Evolutionary conservation across 1,139 yeast genomes (phyloP).

Genomic region (Candida freyschussii): DNA sequence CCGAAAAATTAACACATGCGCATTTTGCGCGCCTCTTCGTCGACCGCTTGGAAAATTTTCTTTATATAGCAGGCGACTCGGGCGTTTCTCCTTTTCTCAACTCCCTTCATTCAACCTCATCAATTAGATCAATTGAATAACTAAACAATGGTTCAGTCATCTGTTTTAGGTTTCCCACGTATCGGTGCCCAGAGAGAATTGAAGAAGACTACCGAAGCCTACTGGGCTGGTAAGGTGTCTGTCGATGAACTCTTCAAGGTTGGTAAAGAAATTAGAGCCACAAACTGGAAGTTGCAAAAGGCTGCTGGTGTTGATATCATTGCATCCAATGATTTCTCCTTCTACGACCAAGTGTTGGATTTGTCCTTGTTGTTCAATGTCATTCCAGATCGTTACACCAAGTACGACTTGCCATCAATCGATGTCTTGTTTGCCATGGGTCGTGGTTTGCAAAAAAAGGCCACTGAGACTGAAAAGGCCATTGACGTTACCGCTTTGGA

Average conservation of each 20-base stretch:
- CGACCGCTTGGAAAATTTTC: no score
- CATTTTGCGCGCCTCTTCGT: no score
- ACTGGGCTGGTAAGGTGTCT: conserved; percentile 93
- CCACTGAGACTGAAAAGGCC: conserved; percentile 79
- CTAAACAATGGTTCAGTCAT: conserved; percentile 77
- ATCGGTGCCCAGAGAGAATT: conserved; percentile 98
- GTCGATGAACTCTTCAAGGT: conserved; percentile 84
- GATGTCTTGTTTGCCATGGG: conserved; percentile 99
- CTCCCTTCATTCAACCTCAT: conserved; percentile 1
- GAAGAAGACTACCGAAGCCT: conserved; percentile 96
- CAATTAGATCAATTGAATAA: conserved; percentile 3
- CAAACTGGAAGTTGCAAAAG: conserved; percentile 97
- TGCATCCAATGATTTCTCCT: conserved; percentile 97
- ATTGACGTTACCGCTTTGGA: conserved; percentile 98
- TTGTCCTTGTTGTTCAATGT: conserved; percentile 89
- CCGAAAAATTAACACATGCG: no score
- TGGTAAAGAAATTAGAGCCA: conserved; percentile 92
- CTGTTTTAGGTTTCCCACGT: conserved; percentile 99
- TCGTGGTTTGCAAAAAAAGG: conserved; percentile 98
- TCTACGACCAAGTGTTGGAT: conserved; percentile 95
- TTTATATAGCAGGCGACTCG: conserved; percentile 3
- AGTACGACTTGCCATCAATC: conserved; percentile 81
- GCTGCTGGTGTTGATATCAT: conserved; percentile 96
- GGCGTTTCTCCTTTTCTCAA: not conserved
- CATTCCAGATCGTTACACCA: conserved; percentile 94